Conservation (phyloP, 225 moss, liverwort and hornwort species). For the Pleurozium schreberi region DNA sequence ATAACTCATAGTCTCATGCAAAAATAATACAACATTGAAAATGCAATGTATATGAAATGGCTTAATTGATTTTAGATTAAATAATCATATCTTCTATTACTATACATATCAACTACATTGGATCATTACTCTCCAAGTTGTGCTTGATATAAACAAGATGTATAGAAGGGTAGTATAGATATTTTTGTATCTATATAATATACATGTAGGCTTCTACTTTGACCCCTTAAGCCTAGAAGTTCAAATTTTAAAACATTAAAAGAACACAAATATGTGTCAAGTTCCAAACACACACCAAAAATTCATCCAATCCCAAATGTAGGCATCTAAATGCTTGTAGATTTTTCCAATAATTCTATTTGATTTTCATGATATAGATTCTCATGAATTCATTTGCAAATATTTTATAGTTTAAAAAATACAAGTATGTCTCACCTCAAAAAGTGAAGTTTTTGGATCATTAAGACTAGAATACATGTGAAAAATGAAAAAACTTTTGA, state of each 20-base stretch:
- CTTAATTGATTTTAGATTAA: background rate
- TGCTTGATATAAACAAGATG: background rate
- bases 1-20: background rate
- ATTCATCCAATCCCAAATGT: too few species aligned
- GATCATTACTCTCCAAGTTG: background rate
- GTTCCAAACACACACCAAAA: background rate
- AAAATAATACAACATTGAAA: background rate
- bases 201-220: background rate
- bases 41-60: background rate
- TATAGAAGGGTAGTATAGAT: accelerated
- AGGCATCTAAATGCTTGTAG: too few species aligned
- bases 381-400: too few species aligned
- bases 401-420: too few species aligned
- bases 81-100: background rate
- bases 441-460: background rate
- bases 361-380: too few species aligned
- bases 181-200: background rate
- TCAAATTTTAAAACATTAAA: background rate
- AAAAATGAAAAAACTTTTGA: too few species aligned
- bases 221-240: background rate
- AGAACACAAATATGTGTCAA: accelerated
- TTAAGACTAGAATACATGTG: too few species aligned
- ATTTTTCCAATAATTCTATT: too few species aligned
- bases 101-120: background rate
- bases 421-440: background rate